Evolutionary conservation across 768 basidiomycete species (phyloP).

Genomic region (Nidula microcarpa): DNA sequence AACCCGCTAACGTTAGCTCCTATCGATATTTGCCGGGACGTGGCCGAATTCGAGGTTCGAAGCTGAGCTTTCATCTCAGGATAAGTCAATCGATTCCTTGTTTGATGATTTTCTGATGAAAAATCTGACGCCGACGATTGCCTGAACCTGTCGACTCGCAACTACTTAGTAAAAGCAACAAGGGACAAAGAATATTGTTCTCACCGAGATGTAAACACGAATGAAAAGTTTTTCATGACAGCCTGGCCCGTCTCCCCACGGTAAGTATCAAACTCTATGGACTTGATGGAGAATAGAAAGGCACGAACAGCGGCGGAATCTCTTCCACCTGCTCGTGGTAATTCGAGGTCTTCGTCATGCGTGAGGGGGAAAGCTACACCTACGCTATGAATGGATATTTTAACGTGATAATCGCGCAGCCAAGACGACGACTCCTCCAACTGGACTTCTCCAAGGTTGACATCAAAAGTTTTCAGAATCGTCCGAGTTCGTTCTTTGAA

Average conservation of each 20-base stretch:
- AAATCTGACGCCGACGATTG: conserved; percentile 74
- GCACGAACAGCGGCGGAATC: conserved; percentile 59
- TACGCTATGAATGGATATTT: conserved; percentile 58
- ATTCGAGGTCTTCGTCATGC: conserved; percentile 53
- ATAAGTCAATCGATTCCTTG: conserved; percentile 71
- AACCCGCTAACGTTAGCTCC: conserved; percentile 79
- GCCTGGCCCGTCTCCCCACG: conserved; percentile 79
- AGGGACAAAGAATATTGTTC: conserved; percentile 12
- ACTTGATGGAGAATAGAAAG: conserved; percentile 80
- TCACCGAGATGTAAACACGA: conserved; percentile 83
- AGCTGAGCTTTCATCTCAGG: conserved; percentile 79
- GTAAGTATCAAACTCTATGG: conserved; percentile 68
- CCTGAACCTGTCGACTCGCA: conserved; percentile 55
- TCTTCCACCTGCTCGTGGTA: conserved; percentile 35
- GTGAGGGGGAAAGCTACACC: conserved; percentile 90
- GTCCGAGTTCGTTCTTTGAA: conserved; percentile 80
- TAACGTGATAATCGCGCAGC: conserved; percentile 53
- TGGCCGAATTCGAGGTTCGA: conserved; percentile 46
- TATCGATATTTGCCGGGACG: conserved; percentile 55
- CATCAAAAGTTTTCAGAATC: conserved; percentile 74
- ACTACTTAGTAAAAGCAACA: conserved; percentile 4
- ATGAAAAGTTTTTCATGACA: conserved; percentile 65
- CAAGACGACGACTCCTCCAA: conserved; percentile 38
- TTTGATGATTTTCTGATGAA: conserved; percentile 59
- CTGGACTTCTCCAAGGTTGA: conserved; percentile 43